Evolutionary conservation across 306 rosid genomes (phyloP), one percentile per base, ranked within the genome.

Genomic region (Carpinus viminea): DNA sequence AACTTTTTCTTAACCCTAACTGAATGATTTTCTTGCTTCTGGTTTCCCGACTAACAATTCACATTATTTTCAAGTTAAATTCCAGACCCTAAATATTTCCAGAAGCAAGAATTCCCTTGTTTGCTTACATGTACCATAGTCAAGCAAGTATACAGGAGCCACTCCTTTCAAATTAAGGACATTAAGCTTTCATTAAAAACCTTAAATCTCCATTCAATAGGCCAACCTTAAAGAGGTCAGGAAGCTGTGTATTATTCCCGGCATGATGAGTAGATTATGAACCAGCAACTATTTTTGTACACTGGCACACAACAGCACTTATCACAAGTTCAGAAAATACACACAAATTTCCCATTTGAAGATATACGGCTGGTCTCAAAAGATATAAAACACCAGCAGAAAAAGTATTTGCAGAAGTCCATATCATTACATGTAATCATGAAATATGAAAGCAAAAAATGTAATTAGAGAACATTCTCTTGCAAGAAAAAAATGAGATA

Each of bases 401-500:
- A 69, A 15, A 43, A 34, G 15, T 73, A 38, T 20, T 16, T 71
- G 46, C 10, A 2, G 9, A 71, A 13, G 69, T 76, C 17, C 81
- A 55, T 24, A 34, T 34, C 12, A 60, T 45, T 7, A 75, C 20
- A 61, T 24, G 1, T 16, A 47, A 70, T 21, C 47, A 51, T 18
- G 8, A 60, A 4, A 45, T 46, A 38, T 26, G 18, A 57, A 48
- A 26, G 13, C 24, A 72, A 24, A 76, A 17, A 21, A 43, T 1
- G 17, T 51, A 16, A 43, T 17, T 15, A 59, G 16, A n/a, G 65
- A 74, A 78, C 72, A 76, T 38, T 38, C 16, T 34, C 7, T 41
- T 54, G 76, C 70, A 47, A 72, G 70, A 11, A 26, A 17, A 45
- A 79, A 70, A 56, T 17, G 4, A 56, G 70, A 78, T 16, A 38